These are phyloP conservation scores for Dendrobium chrysotoxum DNA, from an alignment of 106 monocot genomes.

Conservation along the genomic window DNA sequence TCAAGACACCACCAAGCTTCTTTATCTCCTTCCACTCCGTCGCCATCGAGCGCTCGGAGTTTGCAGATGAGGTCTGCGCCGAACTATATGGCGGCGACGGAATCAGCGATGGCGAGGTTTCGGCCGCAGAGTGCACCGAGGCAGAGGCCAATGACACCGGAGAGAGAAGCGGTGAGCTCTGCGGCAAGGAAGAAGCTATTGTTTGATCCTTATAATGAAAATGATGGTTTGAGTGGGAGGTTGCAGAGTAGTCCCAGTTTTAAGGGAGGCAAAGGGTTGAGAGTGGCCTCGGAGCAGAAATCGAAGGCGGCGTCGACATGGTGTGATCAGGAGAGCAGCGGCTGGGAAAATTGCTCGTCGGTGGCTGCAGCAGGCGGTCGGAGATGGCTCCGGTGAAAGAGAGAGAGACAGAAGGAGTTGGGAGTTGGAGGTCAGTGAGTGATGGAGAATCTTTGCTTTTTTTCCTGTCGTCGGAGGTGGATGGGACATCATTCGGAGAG, in stretches of 20 bases:
- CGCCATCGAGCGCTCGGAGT: slow-evolving; percentile 54
- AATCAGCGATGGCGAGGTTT: slow-evolving; percentile 42
- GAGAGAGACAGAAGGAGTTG: not conserved
- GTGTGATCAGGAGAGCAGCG: not conserved
- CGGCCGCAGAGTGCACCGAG: slow-evolving; percentile 53
- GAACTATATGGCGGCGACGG: slow-evolving; percentile 55
- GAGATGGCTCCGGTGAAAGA: not conserved
- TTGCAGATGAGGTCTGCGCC: slow-evolving; percentile 60
- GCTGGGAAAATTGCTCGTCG: not conserved
- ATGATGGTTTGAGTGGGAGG: not conserved
- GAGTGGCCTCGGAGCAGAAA: not conserved
- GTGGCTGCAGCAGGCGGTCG: not conserved
- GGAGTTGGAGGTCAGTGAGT: too few species aligned
- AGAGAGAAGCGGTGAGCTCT: slow-evolving; percentile 3
- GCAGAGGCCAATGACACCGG: slow-evolving; percentile 22
- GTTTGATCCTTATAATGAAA: not conserved
- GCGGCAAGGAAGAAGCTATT: slow-evolving; percentile 5
- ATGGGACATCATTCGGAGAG: slow-evolving; percentile 4
- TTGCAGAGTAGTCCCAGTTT: not conserved
- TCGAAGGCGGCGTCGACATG: not conserved
- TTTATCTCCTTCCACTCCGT: slow-evolving; percentile 48
- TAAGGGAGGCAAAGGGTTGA: not conserved
- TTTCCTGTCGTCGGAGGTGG: not conserved
- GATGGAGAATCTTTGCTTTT: too few species aligned
- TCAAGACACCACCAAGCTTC: slow-evolving; percentile 13